Evolutionary conservation across 805 yeast genomes (phyloP), one percentile per base, ranked within the genome.

Genomic region (Metschnikowia matae): DNA sequence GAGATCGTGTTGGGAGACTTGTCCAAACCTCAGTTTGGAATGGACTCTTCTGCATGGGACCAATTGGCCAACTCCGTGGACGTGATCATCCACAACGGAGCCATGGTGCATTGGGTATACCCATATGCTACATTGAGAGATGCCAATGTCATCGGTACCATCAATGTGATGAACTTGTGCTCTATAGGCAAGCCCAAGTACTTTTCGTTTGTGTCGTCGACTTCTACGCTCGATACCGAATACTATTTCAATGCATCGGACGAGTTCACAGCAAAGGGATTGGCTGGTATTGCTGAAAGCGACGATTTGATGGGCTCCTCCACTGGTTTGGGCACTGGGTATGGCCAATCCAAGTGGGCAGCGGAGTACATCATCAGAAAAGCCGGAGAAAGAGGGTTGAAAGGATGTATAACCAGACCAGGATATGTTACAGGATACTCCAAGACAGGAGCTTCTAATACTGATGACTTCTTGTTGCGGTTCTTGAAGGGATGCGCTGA

Each of bases 341-440:
- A 94, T 64, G 99, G 99, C 42, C 99, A 95, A 73, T 81, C 94
- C 58, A 94, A 94, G 68, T 94, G 99, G 99, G 89, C 90, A 35
- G 95, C 97, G 26, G 99, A 94, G 71, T 82, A 87, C 60, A 75
- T 94, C 42, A 83, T 89, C 53, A 82, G 98, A 65, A 77, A 78
- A 49, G 99, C 99, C 6, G 98, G 97, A 40, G 79, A 79, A 49
- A 73, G 84, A 48, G 99, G 99, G 7, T 77, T 95, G 56, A 77
- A 83, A 54, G 99, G 98, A 35, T 81, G 91, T 48, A 84, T 94
- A 59, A 82, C 92, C 37, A 83, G 99, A 69, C 98, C 99, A 2
- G 99, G 99, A 41, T 94, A 94, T 62, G 90, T 94, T 44, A 85
- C 95, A 54, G 99, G 99, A 50, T 87, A 82, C 58, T 79, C 91